Conservation (phyloP, 257 asterid genomes). For the Mitragyna speciosa region DNA sequence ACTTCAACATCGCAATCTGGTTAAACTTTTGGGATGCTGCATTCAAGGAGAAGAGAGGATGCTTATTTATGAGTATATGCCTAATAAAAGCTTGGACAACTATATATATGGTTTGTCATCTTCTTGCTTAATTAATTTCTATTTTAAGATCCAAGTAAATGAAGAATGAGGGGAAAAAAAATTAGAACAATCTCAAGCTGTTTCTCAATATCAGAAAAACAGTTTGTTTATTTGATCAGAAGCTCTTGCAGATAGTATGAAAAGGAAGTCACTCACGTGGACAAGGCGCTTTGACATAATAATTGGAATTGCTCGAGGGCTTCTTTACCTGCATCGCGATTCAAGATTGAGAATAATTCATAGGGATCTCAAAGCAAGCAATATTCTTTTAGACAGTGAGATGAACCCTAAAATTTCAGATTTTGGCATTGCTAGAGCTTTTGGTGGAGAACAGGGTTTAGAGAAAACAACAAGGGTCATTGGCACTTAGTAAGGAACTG, state of each 20-base stretch:
- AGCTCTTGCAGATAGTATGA: constrained; percentile 9
- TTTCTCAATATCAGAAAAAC: neutral
- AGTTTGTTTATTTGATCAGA: neutral
- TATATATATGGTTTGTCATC: constrained; percentile 27
- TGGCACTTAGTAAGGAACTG: constrained; percentile 16
- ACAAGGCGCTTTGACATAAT: constrained; percentile 24
- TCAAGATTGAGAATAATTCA: constrained; percentile 37
- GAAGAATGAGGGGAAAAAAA: no score
- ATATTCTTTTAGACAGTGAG: constrained; percentile 29
- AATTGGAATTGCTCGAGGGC: constrained; percentile 38
- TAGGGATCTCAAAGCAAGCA: constrained; percentile 42
- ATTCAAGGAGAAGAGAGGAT: constrained; percentile 32
- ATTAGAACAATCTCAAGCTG: neutral
- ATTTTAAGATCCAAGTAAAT: neutral
- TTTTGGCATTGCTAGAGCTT: constrained; percentile 33
- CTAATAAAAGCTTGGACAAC: constrained; percentile 40
- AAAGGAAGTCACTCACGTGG: constrained; percentile 22
- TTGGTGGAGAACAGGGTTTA: constrained; percentile 6
- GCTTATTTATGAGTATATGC: constrained; percentile 41
- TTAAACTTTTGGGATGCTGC: constrained; percentile 44
- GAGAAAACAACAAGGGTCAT: constrained; percentile 19
- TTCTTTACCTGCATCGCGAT: constrained; percentile 45
- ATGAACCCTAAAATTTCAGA: constrained; percentile 39
- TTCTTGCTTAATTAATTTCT: neutral
- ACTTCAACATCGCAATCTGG: constrained; percentile 44